phyloP scores from a whole-genome alignment of 1,284 basidiomycete genomes.

The Heterobasidion parviporum region DNA sequence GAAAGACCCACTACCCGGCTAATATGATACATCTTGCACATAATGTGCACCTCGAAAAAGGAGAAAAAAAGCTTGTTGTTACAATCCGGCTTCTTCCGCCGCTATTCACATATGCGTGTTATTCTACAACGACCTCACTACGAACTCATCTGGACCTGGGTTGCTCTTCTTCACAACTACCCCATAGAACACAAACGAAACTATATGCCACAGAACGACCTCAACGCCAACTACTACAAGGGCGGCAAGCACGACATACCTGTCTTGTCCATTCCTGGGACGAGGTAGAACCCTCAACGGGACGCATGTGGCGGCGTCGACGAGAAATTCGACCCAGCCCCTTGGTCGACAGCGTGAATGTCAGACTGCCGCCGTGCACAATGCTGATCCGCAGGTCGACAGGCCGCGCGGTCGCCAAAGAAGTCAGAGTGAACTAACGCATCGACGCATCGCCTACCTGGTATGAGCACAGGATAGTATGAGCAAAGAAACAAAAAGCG shows the following conservation, averaged over 20 bases:
- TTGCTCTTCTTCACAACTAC: constrained; percentile 27
- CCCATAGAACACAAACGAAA: constrained; percentile 34
- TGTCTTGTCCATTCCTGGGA: constrained; percentile 42
- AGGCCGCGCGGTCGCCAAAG: constrained; percentile 35
- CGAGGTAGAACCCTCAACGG: constrained; percentile 45
- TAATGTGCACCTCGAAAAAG: neutral
- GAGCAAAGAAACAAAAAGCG: too few relatives aligned
- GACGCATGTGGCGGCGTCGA: constrained; percentile 30
- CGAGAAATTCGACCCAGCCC: constrained; percentile 48
- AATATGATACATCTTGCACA: too few relatives aligned
- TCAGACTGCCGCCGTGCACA: constrained; percentile 24
- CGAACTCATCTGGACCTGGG: constrained; percentile 34
- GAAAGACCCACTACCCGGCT: too few relatives aligned
- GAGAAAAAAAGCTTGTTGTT: too few relatives aligned
- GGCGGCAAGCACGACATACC: constrained; percentile 21
- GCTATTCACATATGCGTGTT: constrained; percentile 31
- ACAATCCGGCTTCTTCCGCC: neutral
- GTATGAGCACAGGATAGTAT: neutral
- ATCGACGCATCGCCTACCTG: too few relatives aligned
- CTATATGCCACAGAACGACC: constrained; percentile 17
- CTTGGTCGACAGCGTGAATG: constrained; percentile 42
- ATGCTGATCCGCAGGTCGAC: constrained; percentile 40
- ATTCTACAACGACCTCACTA: constrained; percentile 49
- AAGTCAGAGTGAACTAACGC: constrained; percentile 42
- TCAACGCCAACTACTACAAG: neutral